phyloP scores from a whole-genome alignment of 2,329 filamentous ascomycete species.

The Cordyceps pruinosa region DNA sequence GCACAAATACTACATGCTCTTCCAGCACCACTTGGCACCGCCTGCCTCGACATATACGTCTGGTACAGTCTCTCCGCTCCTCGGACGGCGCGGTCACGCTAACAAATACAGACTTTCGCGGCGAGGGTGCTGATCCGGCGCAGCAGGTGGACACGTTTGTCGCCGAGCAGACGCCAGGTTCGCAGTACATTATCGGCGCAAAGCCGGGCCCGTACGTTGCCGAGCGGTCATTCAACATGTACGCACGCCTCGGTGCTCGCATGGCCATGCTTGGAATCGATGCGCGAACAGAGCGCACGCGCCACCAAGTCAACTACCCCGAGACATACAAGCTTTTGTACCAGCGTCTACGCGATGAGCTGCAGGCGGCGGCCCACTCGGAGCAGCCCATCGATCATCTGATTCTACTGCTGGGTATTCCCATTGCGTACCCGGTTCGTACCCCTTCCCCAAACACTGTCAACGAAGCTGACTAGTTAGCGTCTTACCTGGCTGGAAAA shows the following conservation, averaged over 20 bases:
- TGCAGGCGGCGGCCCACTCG: slow-evolving; percentile 56
- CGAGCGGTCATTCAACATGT: slow-evolving; percentile 80
- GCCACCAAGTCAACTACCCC: slow-evolving; percentile 90
- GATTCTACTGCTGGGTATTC: slow-evolving; percentile 79
- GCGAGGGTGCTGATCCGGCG: slow-evolving; percentile 57
- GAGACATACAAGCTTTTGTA: slow-evolving; percentile 85
- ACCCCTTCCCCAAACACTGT: neutral
- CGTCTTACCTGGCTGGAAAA: slow-evolving; percentile 96
- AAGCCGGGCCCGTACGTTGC: slow-evolving; percentile 82
- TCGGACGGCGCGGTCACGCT: slow-evolving; percentile 23
- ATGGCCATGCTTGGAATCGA: slow-evolving; percentile 85
- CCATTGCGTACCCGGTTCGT: slow-evolving; percentile 71
- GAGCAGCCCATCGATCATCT: slow-evolving; percentile 82
- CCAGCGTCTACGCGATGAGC: slow-evolving; percentile 64
- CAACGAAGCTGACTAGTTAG: slow-evolving; percentile 25
- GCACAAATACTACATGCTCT: slow-evolving; percentile 97
- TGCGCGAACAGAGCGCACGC: slow-evolving; percentile 86
- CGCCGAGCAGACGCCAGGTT: slow-evolving; percentile 45
- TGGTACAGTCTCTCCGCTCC: slow-evolving; percentile 33
- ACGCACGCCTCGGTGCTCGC: slow-evolving; percentile 72
- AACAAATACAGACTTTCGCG: slow-evolving; percentile 10
- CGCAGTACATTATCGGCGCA: slow-evolving; percentile 72
- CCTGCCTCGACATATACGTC: slow-evolving; percentile 81
- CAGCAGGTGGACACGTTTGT: slow-evolving; percentile 74
- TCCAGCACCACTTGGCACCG: slow-evolving; percentile 88